These are phyloP conservation scores for Syncephalis fuscata DNA, from an alignment of 371 early-diverging fungal genomes.

Conservation along the genomic window DNA sequence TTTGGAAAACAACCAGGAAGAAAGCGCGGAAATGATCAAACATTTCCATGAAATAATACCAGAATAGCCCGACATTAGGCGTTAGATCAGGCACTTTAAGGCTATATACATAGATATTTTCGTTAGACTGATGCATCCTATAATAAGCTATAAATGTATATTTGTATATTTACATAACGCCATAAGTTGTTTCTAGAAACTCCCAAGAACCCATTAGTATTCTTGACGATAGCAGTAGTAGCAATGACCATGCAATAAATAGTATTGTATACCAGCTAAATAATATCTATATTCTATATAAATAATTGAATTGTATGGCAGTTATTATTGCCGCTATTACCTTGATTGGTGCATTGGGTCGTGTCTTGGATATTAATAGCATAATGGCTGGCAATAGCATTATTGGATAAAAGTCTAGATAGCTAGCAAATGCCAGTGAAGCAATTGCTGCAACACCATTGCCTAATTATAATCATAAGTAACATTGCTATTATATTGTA, in stretches of 20 bases:
- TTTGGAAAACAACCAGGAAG: constrained; percentile 82
- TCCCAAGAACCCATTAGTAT: constrained; percentile 48
- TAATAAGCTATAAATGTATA: background rate
- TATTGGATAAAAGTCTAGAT: constrained; percentile 65
- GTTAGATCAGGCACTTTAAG: constrained; percentile 41
- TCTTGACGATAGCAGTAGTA: constrained; percentile 35
- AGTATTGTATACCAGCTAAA: constrained; percentile 7
- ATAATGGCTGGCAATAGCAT: constrained; percentile 58
- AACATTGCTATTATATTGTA: background rate
- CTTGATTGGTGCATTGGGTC: background rate
- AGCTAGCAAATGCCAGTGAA: constrained; percentile 54
- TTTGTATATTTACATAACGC: constrained; percentile 41
- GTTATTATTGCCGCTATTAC: background rate
- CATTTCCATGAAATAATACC: constrained; percentile 97
- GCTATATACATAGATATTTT: constrained; percentile 1
- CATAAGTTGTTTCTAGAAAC: constrained; percentile 50
- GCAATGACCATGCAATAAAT: constrained; percentile 15
- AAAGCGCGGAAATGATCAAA: constrained; percentile 93
- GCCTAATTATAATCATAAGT: constrained; percentile 12
- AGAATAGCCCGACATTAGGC: constrained; percentile 90
- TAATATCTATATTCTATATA: constrained; percentile 7
- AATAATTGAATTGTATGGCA: constrained; percentile 5
- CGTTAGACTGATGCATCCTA: no score
- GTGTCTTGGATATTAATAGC: constrained; percentile 14
- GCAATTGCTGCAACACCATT: constrained; percentile 29